Percentiles rank a stretch among this genome's conserved stretches.
Conservation (phyloP, 345 rosid genomes). For the Populus alba region DNA sequence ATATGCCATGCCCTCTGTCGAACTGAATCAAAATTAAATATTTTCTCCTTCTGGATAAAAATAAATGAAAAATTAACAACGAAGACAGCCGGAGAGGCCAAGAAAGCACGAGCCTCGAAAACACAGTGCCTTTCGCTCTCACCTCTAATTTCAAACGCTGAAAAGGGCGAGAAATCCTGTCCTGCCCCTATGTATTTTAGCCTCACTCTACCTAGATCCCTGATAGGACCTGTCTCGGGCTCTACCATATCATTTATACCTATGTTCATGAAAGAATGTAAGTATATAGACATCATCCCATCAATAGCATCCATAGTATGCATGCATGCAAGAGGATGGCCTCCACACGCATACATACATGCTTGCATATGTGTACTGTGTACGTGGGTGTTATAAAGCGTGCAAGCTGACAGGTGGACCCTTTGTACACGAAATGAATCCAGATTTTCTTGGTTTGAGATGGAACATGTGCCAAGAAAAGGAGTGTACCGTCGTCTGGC, state of each 20-base stretch:
- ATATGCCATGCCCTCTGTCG: background rate
- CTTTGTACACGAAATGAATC: no score
- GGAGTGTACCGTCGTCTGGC: slow-evolving; percentile 3
- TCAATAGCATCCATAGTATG: background rate
- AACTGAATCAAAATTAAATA: background rate
- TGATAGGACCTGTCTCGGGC: background rate
- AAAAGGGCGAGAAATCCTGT: background rate
- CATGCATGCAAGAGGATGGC: background rate
- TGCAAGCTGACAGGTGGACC: background rate
- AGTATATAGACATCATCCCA: background rate
- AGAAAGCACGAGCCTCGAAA: slow-evolving; percentile 33
- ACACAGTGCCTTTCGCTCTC: slow-evolving; percentile 16
- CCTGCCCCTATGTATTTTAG: background rate
- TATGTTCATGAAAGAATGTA: no score
- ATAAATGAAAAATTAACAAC: background rate
- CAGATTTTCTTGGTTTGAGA: background rate
- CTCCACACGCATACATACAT: background rate
- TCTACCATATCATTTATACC: background rate
- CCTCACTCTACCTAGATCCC: background rate
- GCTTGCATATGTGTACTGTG: background rate
- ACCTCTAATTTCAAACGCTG: slow-evolving; percentile 17
- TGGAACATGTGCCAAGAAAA: background rate
- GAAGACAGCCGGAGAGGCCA: background rate
- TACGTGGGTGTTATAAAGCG: background rate
- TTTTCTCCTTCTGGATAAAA: background rate